Base-by-base conservation (phyloP, 2,329 filamentous ascomycete species). In the Rhinocladiella similis region DNA sequence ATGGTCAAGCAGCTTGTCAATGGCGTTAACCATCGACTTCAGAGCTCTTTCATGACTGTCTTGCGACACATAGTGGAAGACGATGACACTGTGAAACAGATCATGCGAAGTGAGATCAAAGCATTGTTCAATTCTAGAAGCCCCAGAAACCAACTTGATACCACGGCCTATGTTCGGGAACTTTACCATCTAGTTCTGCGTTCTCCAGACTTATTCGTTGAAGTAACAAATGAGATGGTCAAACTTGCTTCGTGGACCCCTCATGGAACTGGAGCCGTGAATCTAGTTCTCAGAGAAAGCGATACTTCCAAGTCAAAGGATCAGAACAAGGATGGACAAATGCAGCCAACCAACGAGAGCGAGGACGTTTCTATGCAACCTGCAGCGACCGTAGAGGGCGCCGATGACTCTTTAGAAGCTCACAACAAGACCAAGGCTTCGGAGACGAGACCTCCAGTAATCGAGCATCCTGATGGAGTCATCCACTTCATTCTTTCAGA, bases 401-500 rank as follows among this genome's bases (percentile, higher is more conserved):
- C 57, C 20, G 57, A 63, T 9, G 38, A 63, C 9, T 52, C 54
- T 14, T 20, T 55, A 10, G 47, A 54, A 49, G 60, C 63, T 13
- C 27, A 35, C 4, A 66, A 70, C 20, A 73, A 75, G 58, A 58
- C 57, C 2, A 96, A 93, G 71, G 72, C 78, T 3, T 65, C 75
- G 0, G 91, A 97, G 58, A 74, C 84, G 39, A 97, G 95, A 73
- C 80, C 89, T 7, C 93, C 94, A 1, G 81, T 92, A 12, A 86
- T 97, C 5, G 92, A 97, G 71, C 91, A 94, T 60, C 91, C 93
- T 0, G 94, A 97, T 71, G 94, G 94, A 3, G 91, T 99, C 3
- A 87, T 99, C 56, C 91, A 97, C 68, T 99, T 96, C 72, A 80
- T 99, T 19, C 84, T 99, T 3, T 95, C 90, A 56, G 94, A 99